Evolutionary conservation across 2,329 filamentous ascomycete species (phyloP).

Genomic region (Chaetomium globosum): DNA sequence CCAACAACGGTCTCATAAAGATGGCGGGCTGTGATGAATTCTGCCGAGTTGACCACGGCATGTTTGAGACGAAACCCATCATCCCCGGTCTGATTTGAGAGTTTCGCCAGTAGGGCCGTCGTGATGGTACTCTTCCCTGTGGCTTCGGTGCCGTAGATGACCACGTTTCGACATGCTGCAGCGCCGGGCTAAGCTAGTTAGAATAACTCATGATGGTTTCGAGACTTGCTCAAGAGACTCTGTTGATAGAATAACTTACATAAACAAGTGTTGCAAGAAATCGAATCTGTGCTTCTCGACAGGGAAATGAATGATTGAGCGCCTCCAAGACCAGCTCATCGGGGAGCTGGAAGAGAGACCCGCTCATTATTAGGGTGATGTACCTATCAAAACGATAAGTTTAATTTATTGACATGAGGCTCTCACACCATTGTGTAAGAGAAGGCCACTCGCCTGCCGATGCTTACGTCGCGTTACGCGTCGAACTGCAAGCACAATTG

Average conservation of each 20-base stretch:
- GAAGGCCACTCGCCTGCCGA: neutral
- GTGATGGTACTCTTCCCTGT: slow-evolving; percentile 82
- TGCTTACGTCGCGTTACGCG: slow-evolving; percentile 8
- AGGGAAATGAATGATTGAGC: slow-evolving; percentile 55
- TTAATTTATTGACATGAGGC: neutral
- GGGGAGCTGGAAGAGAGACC: slow-evolving; percentile 54
- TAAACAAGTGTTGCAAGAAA: slow-evolving; percentile 58
- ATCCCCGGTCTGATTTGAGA: slow-evolving; percentile 47
- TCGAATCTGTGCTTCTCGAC: slow-evolving; percentile 62
- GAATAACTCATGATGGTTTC: slow-evolving; percentile 21
- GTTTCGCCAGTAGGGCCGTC: slow-evolving; percentile 59
- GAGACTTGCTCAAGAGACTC: neutral
- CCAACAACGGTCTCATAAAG: slow-evolving; percentile 71
- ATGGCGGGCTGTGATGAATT: slow-evolving; percentile 79
- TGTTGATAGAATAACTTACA: slow-evolving; percentile 42
- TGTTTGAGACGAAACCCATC: slow-evolving; percentile 51
- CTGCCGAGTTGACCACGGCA: slow-evolving; percentile 67
- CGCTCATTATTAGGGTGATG: slow-evolving; percentile 38
- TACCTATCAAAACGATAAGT: neutral
- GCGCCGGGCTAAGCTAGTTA: slow-evolving; percentile 56
- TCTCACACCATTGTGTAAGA: neutral
- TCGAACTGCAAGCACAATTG: neutral
- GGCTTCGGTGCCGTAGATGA: slow-evolving; percentile 81
- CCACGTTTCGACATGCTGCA: slow-evolving; percentile 72
- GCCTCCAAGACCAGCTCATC: slow-evolving; percentile 54